Evolutionary conservation across 2,329 filamentous ascomycete species (phyloP), one percentile per base, ranked within the genome.

Genomic region (Clonostachys byssicola): DNA sequence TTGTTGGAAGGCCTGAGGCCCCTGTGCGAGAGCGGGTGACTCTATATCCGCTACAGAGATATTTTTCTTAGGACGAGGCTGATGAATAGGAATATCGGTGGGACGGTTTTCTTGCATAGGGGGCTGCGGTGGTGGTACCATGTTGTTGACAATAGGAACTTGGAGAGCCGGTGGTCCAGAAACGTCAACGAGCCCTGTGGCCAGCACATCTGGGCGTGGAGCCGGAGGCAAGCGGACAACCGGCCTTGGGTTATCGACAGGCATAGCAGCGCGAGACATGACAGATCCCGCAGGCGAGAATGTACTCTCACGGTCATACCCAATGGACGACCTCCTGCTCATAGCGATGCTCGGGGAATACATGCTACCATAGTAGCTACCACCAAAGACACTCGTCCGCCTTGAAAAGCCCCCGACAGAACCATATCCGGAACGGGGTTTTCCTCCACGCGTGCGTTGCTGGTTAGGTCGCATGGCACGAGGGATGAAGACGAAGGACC

Each of bases 401-500:
- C 89, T 87, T 8, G 87, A 90, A 55, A 78, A 84, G 12, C 80
- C 80, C 6, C 81, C 80, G 47, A 87, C 71, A 58, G 73, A 89
- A 54, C 75, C 85, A 67, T 88, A 79, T 14, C 83, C 82, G 49
- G 89, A 87, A 49, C 85, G 80, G 36, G 89, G 84, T 60, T 89
- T 86, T 50, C 86, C 88, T 43, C 65, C 62, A 49, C 61, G 60
- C 47, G 18, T 88, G 78, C 84, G 81, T 71, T 95, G 89, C 64
- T 95, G 91, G 63, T 96, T 96, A 13, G 94, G 94, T 55, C 94
- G 83, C 72, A 96, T 80, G 12, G 92, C 92, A 55, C 94, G 81
- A 12, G 94, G 94, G 51, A 99, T 99, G 69, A 99, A 99, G 58
- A 96, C 95, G 66, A 99, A 99, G 0, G 94, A 97, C 54, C 94